These are phyloP conservation scores for Lyophyllum shimeji DNA, from an alignment of 768 basidiomycete genomes.

Conservation along the genomic window DNA sequence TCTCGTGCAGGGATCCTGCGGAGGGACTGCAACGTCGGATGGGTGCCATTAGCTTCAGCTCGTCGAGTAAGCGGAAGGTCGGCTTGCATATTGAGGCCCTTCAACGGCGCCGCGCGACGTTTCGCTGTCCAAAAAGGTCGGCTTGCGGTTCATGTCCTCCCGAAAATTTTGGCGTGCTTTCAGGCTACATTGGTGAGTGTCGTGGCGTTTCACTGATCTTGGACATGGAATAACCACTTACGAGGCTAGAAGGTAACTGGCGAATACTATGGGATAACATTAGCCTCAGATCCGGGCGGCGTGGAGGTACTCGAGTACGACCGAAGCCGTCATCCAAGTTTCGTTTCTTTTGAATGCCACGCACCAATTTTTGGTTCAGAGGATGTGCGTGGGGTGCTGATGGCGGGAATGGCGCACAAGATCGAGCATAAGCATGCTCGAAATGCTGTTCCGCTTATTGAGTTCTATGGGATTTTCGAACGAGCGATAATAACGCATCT, in stretches of 20 bases:
- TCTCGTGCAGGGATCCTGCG: too few relatives aligned
- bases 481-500: slow-evolving; percentile 3
- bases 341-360: slow-evolving; percentile 1
- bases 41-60: too few relatives aligned
- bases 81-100: background rate
- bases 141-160: slow-evolving; percentile 9
- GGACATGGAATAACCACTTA: background rate
- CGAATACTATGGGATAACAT: slow-evolving; percentile 3
- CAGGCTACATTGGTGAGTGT: too few relatives aligned
- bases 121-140: slow-evolving; percentile 6
- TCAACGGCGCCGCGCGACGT: background rate
- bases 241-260: slow-evolving; percentile 10
- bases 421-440: slow-evolving; percentile 10
- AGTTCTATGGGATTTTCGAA: too few relatives aligned
- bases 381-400: background rate
- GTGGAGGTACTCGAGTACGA: slow-evolving; percentile 2
- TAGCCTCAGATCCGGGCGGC: background rate
- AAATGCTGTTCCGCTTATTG: background rate
- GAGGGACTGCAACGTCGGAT: too few relatives aligned
- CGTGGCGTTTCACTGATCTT: too few relatives aligned
- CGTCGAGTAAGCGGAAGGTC: background rate
- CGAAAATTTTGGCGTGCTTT: slow-evolving; percentile 9
- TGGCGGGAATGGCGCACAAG: slow-evolving; percentile 3
- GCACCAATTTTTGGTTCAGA: background rate
- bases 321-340: slow-evolving; percentile 7